phyloP scores from a whole-genome alignment of 2,329 filamentous ascomycete genomes.

The Cadophora luteo-olivacea region DNA sequence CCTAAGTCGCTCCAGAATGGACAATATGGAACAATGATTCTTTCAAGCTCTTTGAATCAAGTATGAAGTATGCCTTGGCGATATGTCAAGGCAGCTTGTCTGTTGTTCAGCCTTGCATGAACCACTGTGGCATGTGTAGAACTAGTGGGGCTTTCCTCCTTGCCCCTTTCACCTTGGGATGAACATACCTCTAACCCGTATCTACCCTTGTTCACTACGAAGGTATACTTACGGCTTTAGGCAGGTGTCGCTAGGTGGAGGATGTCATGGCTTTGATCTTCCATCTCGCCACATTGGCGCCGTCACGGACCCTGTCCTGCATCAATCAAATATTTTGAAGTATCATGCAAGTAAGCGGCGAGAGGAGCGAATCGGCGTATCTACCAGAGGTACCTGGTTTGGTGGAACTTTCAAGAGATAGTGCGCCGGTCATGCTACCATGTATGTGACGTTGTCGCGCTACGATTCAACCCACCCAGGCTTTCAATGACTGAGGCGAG shows the following conservation, averaged over 20 bases:
- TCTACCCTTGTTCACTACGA: neutral
- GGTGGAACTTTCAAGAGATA: neutral
- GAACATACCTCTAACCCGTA: too few species aligned
- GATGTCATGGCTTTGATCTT: neutral
- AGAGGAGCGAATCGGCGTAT: neutral
- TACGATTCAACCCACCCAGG: neutral
- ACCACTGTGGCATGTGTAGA: neutral
- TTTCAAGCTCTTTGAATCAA: neutral
- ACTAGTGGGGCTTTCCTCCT: neutral
- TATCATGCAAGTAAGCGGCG: neutral
- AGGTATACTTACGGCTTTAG: conserved; percentile 7
- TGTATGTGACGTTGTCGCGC: neutral
- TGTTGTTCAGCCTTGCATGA: conserved; percentile 12
- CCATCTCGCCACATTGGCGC: neutral
- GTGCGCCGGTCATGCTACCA: neutral
- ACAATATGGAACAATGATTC: neutral
- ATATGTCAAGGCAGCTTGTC: neutral
- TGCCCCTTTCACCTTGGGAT: neutral
- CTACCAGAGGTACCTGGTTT: neutral
- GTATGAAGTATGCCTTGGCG: neutral
- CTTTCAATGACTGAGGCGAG: neutral
- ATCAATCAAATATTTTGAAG: neutral
- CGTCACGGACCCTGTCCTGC: neutral
- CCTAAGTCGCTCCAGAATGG: neutral
- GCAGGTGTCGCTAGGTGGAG: neutral